Conservation (phyloP, 768 basidiomycete genomes). For the Brasilioporus rufonigricans region DNA sequence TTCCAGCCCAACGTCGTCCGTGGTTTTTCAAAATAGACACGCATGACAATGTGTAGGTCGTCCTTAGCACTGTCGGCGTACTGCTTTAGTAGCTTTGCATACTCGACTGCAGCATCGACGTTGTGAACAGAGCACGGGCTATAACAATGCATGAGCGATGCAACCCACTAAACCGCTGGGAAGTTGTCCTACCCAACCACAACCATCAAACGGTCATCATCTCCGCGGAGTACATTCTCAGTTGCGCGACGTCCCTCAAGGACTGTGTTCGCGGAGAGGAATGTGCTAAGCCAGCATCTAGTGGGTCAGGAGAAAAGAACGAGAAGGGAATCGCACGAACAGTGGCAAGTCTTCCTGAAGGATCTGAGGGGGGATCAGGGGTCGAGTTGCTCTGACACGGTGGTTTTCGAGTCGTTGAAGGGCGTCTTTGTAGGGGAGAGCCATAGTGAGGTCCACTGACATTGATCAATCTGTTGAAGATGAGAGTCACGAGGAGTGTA, state of each 20-base stretch:
- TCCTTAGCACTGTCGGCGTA: conserved; percentile 81
- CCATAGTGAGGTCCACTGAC: conserved; percentile 51
- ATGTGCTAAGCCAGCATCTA: conserved; percentile 46
- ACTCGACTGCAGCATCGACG: conserved; percentile 80
- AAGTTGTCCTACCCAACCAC: conserved; percentile 69
- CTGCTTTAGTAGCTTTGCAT: conserved; percentile 72
- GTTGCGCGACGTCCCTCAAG: conserved; percentile 77
- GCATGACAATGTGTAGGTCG: conserved; percentile 94
- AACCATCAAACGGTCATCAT: conserved; percentile 91
- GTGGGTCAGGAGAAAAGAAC: not conserved
- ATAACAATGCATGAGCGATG: conserved; percentile 3
- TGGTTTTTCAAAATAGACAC: conserved; percentile 97
- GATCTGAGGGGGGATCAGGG: conserved; percentile 92
- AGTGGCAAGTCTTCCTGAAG: conserved; percentile 91
- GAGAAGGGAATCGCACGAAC: conserved; percentile 39
- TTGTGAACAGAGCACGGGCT: conserved; percentile 97
- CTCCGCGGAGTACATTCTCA: conserved; percentile 67
- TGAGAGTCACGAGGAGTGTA: not conserved
- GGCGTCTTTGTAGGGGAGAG: conserved; percentile 77
- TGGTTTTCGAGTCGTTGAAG: conserved; percentile 81
- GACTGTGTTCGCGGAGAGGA: conserved; percentile 84
- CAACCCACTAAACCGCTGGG: not conserved
- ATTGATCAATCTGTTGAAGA: conserved; percentile 19
- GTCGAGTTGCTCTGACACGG: conserved; percentile 81
- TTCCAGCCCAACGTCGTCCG: conserved; percentile 99